phyloP scores from a whole-genome alignment of 331 rosid genomes.

The Quercus tomentella region DNA sequence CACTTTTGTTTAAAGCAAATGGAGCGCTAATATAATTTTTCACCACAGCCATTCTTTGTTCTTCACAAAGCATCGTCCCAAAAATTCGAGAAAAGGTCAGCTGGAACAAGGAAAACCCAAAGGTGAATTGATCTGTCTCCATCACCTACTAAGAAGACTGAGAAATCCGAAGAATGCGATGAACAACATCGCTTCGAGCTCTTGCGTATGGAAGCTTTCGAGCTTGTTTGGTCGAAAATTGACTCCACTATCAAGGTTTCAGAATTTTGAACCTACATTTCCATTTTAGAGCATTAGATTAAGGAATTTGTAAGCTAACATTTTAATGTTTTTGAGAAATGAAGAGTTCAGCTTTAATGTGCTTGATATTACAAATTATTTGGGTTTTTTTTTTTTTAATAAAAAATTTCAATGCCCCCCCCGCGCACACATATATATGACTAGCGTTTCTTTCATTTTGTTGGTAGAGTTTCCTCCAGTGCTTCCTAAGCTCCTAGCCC shows the following conservation, averaged over 20 bases:
- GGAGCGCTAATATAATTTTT: not conserved
- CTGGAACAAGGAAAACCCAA: conserved; percentile 31
- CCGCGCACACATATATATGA: too few relatives aligned
- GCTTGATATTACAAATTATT: not conserved
- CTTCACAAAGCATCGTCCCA: conserved; percentile 60
- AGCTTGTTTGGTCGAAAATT: conserved; percentile 59
- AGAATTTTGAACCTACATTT: too few relatives aligned
- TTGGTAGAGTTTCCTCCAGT: too few relatives aligned
- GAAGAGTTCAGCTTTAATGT: not conserved
- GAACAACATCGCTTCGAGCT: conserved; percentile 14
- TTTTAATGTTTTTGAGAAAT: not conserved
- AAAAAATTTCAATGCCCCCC: too few relatives aligned
- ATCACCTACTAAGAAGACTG: conserved; percentile 22
- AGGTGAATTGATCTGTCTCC: conserved; percentile 50
- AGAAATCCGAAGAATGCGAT: conserved; percentile 32
- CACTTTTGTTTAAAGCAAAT: not conserved
- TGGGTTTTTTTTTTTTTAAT: not conserved
- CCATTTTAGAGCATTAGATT: too few relatives aligned
- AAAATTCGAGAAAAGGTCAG: conserved; percentile 32
- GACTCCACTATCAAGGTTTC: conserved; percentile 64
- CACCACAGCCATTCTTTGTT: conserved; percentile 60
- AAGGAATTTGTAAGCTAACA: too few relatives aligned
- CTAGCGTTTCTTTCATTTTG: too few relatives aligned
- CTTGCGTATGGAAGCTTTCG: conserved; percentile 47
- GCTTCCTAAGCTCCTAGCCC: too few relatives aligned